Evolutionary conservation across 305 asterid species (phyloP), one percentile per base, ranked within the genome.

Genomic region (Nicotiana rustica): DNA sequence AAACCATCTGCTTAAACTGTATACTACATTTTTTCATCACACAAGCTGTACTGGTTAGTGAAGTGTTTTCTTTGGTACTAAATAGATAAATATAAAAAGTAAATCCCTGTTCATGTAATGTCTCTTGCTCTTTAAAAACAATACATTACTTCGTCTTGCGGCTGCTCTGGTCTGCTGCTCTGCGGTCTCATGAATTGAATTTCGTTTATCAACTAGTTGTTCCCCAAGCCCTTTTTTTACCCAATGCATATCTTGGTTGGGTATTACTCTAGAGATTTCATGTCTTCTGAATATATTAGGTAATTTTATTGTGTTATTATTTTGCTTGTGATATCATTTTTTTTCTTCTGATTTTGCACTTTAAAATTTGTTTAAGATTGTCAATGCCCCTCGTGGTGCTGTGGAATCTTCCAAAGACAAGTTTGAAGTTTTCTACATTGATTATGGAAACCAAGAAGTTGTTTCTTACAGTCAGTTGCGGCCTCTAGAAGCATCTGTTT

Each of bases 361-460:
- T 84, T 57, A 2, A 52, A 29, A 57, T 61, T 47, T 87, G 61
- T 31, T 69, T 13, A 62, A 95, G 99, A 89, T 95, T 88, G 99
- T 97, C 81, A 95, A 89, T 86, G 87, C 90, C 79, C 99, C 98
- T n/a, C 94, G 97, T 15, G 94, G 92, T 71, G 86, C 86, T 55
- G 99, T 95, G 79, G 87, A 89, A 81, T 92, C 99, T 69, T 78
- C 91, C 71, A 87, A 81, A 3, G 99, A 97, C 88, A 84, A 86
- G 88, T 97, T 92, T 86, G 99, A 97, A 91, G 99, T 95, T 81
- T 97, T 97, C 71, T 97, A 97, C 85, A 82, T 97, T 1, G 99
- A 97, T 82, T 97, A 92, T 67, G 99, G 99, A 69, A 97, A 97
- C 85, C 99, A 97, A 91, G 99, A 97, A 86, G 80, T 49, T 3